A percentile compares a stretch with the other conserved stretches of the same genome.
Evolutionary conservation across 192 early-diverging fungal species (phyloP).

Genomic region (Backusella australiensis): DNA sequence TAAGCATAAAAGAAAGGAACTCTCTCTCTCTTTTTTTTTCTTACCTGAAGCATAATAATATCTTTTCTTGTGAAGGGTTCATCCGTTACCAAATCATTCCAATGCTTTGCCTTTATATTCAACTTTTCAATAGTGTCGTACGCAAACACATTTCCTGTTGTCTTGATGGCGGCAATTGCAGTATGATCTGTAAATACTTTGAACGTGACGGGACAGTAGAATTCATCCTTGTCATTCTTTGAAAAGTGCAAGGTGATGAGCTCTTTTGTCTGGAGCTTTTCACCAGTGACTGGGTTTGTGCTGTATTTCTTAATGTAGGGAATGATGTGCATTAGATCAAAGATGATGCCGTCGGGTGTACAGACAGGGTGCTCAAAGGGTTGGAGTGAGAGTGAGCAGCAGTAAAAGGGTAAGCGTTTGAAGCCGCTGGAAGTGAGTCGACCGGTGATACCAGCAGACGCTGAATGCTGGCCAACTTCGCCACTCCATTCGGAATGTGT

Average conservation of each 20-base stretch:
- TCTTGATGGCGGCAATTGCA: conserved; percentile 83
- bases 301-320: conserved; percentile 78
- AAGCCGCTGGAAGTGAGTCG: conserved; percentile 56
- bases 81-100: conserved; percentile 86
- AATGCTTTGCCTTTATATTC: conserved; percentile 81
- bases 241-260: conserved; percentile 78
- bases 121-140: conserved; percentile 85
- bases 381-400: conserved; percentile 87
- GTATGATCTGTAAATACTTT: conserved; percentile 81
- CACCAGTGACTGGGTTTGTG: conserved; percentile 84
- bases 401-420: conserved; percentile 78
- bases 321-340: conserved; percentile 84
- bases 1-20: background rate
- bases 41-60: conserved; percentile 82
- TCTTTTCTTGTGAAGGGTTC: conserved; percentile 85
- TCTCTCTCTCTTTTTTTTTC: background rate
- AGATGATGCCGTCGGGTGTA: conserved; percentile 82
- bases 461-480: conserved; percentile 51
- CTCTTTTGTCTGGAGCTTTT: conserved; percentile 66
- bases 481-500: conserved; percentile 67
- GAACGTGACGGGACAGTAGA: conserved; percentile 88
- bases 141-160: conserved; percentile 86
- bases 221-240: conserved; percentile 80
- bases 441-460: conserved; percentile 63
- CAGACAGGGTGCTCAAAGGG: conserved; percentile 88